Conservation (phyloP, 2,329 filamentous ascomycete genomes). For the Calonectria pteridis region DNA sequence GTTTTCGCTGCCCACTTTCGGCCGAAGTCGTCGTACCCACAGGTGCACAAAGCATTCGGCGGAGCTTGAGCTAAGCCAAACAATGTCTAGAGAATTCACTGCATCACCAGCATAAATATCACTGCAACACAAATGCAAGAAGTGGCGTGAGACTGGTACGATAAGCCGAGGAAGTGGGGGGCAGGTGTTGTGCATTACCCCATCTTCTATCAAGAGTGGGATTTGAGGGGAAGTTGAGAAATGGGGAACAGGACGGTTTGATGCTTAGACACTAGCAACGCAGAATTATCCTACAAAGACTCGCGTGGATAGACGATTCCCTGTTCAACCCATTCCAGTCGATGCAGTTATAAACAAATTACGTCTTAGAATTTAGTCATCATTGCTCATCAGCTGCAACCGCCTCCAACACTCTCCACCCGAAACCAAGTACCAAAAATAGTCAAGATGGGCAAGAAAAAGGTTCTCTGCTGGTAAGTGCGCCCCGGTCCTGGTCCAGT, state of each 20-base stretch:
- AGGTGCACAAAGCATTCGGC: not conserved
- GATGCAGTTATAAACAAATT: not conserved
- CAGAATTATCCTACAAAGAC: conserved; percentile 1
- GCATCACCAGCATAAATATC: not conserved
- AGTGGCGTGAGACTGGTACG: conserved; percentile 4
- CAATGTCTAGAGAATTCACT: not conserved
- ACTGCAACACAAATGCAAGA: not conserved
- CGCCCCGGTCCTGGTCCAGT: not conserved
- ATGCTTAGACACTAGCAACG: not conserved
- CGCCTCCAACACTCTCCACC: not conserved
- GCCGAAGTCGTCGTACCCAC: not conserved
- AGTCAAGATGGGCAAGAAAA: conserved; percentile 50
- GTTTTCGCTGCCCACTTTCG: not conserved
- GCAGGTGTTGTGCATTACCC: not conserved
- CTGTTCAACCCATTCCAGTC: not conserved
- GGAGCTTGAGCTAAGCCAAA: not conserved
- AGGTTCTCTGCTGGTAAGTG: conserved; percentile 47
- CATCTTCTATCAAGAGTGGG: conserved; percentile 10
- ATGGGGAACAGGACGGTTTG: not conserved
- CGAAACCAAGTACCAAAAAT: not conserved
- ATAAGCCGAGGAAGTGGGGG: not conserved
- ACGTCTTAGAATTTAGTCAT: conserved; percentile 2
- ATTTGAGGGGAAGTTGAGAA: conserved; percentile 1
- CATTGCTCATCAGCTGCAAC: not conserved
- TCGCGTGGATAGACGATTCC: not conserved